Evolutionary conservation across 139 green algal species (phyloP), one percentile per base, ranked within the genome.

Genomic region (Dunaliella primolecta): DNA sequence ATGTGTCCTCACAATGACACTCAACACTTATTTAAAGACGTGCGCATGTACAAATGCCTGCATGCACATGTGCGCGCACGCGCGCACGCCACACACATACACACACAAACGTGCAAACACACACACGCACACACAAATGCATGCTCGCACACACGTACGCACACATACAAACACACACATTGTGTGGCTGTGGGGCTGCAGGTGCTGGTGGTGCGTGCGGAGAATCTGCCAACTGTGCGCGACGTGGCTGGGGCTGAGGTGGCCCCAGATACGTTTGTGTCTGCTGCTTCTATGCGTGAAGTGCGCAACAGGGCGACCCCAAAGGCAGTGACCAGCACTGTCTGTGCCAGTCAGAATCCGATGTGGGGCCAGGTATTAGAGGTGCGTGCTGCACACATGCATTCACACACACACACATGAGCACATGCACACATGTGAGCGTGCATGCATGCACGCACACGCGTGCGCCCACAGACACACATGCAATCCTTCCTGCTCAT

Each of bases 151-250:
- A 64, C 46, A 64, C 46, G 15, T 15, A 64, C 46, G 15, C 46
- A 64, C 46, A 64, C 46, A 64, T 15, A 64, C 7, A 64, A 15
- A 15, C 46, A 64, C 7, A n/a, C n/a, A n/a, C n/a, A n/a, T n/a
- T n/a, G n/a, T n/a, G n/a, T n/a, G n/a, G n/a, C n/a, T n/a, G n/a
- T n/a, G n/a, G n/a, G 27, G 38, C 78, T 89, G 36, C 33, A 83
- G 80, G 80, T 89, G 70, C 74, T 91, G 29, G 85, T 91, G 80
- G 72, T 57, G 0, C 77, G 82, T 2, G 88, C 85, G 0, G 88
- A 89, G 29, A 87, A 87, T 56, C 64, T 91, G 75, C 88, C 88
- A 0, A 71, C 84, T 1, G 88, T 91, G 2, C 71, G 81, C 30
- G 81, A 83, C 70, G 21, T 2, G 11, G 71, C 71, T 32, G 71